Base-by-base conservation (phyloP, 768 basidiomycete genomes). In the Clathrus columnatus region DNA sequence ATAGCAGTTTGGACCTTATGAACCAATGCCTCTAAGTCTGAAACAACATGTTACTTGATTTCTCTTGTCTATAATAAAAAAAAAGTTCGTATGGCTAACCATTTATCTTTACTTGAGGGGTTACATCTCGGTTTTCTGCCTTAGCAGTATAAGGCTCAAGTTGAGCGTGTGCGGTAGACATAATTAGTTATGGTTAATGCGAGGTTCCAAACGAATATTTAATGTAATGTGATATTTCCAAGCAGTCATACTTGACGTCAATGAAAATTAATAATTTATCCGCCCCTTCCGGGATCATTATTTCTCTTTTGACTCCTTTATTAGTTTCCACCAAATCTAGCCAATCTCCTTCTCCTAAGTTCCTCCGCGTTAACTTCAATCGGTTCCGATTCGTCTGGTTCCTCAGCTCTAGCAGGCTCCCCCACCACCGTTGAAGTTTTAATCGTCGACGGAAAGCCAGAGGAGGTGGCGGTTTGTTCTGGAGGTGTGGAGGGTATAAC, bases 61-160 rank as follows among this genome's bases (percentile, higher is more conserved):
- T 32, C 30, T n/a, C n/a, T n/a, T n/a, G n/a, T n/a, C n/a, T n/a
- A n/a, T n/a, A n/a, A n/a, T n/a, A n/a, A 8, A 8, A 20, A 11
- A 21, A 21, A 11, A 7, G 21, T 27, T 21, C 24, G 5, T 42
- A 28, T n/a, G 32, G 21, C 20, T n/a, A 53, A 79, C 85, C 84
- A 52, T 74, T 65, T 30, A 89, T 82, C 68, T 85, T 90, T 63
- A 87, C 79, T 62, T 80, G 75, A 10, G 79, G 74, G 4, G 79
- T 73, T 47, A 78, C 69, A 57, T 75, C 66, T 51, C 75, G 73
- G 64, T 80, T 82, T 61, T 85, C 79, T 16, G 85, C 81, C 51
- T 80, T 72, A 53, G 76, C 70, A 61, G 83, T 80, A 72, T 85
- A 91, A 6, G 89, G 84, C 69, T 92, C 90, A 61, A 90, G 82